Conservation (phyloP, 1,139 yeast genomes). For the Hyphopichia buzzinii region DNA sequence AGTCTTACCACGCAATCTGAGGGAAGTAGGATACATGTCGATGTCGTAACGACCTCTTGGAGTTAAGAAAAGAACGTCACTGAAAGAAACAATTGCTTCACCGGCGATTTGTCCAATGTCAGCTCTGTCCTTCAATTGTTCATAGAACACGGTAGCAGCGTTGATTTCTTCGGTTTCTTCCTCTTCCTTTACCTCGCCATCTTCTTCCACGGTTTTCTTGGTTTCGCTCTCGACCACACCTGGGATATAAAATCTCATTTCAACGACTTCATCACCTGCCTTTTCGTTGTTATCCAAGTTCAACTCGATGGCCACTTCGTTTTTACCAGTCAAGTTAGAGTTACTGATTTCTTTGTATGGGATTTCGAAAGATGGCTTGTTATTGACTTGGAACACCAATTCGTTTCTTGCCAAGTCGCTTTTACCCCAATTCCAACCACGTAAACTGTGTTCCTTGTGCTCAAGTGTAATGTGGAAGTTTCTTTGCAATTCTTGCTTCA, state of each 20-base stretch:
- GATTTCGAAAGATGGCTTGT: slow-evolving; percentile 87
- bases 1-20: slow-evolving; percentile 94
- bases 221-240: slow-evolving; percentile 62
- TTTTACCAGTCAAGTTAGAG: slow-evolving; percentile 88
- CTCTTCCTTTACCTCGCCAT: slow-evolving; percentile 35
- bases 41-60: slow-evolving; percentile 99
- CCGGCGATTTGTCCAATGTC: slow-evolving; percentile 95
- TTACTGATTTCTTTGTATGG: slow-evolving; percentile 81
- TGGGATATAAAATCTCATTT: slow-evolving; percentile 89
- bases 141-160: slow-evolving; percentile 85
- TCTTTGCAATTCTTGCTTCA: slow-evolving; percentile 81
- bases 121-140: slow-evolving; percentile 90
- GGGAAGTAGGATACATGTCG: slow-evolving; percentile 84
- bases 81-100: slow-evolving; percentile 93
- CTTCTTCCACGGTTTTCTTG: slow-evolving; percentile 24
- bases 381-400: slow-evolving; percentile 79
- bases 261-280: slow-evolving; percentile 94
- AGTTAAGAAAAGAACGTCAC: slow-evolving; percentile 87
- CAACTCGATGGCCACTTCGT: slow-evolving; percentile 90
- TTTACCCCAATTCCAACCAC: slow-evolving; percentile 99
- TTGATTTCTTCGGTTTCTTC: slow-evolving; percentile 57
- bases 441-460: slow-evolving; percentile 81
- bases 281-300: slow-evolving; percentile 58
- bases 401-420: slow-evolving; percentile 91
- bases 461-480: slow-evolving; percentile 74